Evolutionary conservation across 768 basidiomycete species (phyloP).

Genomic region (Mycena galopus): DNA sequence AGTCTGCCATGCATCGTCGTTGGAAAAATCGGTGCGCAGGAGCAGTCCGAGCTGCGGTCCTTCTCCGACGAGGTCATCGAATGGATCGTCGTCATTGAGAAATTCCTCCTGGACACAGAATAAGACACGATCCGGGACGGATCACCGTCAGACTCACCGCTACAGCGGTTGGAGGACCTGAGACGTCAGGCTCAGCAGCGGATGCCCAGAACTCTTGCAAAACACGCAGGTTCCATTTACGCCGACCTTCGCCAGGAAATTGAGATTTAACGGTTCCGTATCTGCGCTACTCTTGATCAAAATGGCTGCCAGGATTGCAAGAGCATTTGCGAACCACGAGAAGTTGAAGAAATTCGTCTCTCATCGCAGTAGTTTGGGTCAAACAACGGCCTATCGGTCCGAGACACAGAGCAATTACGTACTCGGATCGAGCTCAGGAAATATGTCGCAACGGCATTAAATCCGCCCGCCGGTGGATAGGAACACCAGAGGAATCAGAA

Average conservation of each 20-base stretch:
- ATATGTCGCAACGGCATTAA: too few species aligned
- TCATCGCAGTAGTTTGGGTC: not conserved
- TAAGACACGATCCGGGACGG: not conserved
- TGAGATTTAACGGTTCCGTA: slow-evolving; percentile 60
- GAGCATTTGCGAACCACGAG: slow-evolving; percentile 28
- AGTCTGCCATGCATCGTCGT: slow-evolving; percentile 74
- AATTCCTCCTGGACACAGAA: slow-evolving; percentile 38
- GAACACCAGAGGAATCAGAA: too few species aligned
- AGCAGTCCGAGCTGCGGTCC: slow-evolving; percentile 70
- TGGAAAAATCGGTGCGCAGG: slow-evolving; percentile 79
- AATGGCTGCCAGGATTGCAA: not conserved
- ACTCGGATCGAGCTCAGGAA: too few species aligned
- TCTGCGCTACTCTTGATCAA: slow-evolving; percentile 45
- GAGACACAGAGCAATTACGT: not conserved
- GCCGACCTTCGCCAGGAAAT: slow-evolving; percentile 67
- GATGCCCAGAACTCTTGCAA: slow-evolving; percentile 64
- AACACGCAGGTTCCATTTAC: slow-evolving; percentile 66
- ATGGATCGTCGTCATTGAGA: slow-evolving; percentile 63
- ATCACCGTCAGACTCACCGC: slow-evolving; percentile 21
- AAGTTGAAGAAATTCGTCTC: slow-evolving; percentile 30
- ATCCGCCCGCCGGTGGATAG: too few species aligned
- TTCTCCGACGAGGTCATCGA: slow-evolving; percentile 61
- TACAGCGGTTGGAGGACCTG: slow-evolving; percentile 12
- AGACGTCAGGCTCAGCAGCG: slow-evolving; percentile 39
- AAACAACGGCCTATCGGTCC: not conserved